Percentiles rank a stretch among this genome's conserved stretches.
These are phyloP conservation scores for Hypoxylon cercidicola DNA, from an alignment of 495 filamentous ascomycete species.

Conservation along the genomic window DNA sequence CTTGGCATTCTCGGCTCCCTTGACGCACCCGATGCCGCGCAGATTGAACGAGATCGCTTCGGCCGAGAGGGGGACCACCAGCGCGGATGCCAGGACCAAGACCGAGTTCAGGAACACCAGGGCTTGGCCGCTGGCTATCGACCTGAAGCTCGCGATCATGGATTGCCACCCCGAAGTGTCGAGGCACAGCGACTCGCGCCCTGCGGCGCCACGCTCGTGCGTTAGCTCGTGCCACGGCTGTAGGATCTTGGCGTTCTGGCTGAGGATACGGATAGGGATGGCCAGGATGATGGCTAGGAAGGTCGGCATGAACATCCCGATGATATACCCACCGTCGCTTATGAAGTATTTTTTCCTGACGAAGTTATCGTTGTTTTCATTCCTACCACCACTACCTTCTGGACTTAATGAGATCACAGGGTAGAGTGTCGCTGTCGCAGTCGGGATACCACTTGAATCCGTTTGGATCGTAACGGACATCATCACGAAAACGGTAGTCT, in stretches of 20 bases:
- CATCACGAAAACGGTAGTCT: conserved; percentile 36
- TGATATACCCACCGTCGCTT: conserved; percentile 44
- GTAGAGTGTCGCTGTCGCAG: conserved; percentile 46
- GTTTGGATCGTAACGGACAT: conserved; percentile 35
- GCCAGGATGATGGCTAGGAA: conserved; percentile 45
- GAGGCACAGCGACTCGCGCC: conserved; percentile 45
- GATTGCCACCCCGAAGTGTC: conserved; percentile 43
- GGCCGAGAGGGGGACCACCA: conserved; percentile 48
- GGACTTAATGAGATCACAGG: conserved; percentile 28
- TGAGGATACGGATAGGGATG: conserved; percentile 50
- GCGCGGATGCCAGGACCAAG: conserved; percentile 41
- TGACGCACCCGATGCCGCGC: conserved; percentile 40
- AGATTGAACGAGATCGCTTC: conserved; percentile 49
- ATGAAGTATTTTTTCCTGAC: conserved; percentile 38
- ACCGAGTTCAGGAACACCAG: conserved; percentile 44
- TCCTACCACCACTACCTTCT: not conserved
- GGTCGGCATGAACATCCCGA: conserved; percentile 51
- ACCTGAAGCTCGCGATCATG: conserved; percentile 34
- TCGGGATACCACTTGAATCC: conserved; percentile 42
- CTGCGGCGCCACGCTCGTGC: conserved; percentile 35
- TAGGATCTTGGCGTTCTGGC: conserved; percentile 48
- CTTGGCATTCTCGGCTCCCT: conserved; percentile 27
- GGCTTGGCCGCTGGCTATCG: conserved; percentile 41
- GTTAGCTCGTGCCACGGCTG: conserved; percentile 53
- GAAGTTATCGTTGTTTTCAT: conserved; percentile 4